Evolutionary conservation across 176 grass and related monocot genomes (phyloP).

Genomic region (Cymbopogon citratus): DNA sequence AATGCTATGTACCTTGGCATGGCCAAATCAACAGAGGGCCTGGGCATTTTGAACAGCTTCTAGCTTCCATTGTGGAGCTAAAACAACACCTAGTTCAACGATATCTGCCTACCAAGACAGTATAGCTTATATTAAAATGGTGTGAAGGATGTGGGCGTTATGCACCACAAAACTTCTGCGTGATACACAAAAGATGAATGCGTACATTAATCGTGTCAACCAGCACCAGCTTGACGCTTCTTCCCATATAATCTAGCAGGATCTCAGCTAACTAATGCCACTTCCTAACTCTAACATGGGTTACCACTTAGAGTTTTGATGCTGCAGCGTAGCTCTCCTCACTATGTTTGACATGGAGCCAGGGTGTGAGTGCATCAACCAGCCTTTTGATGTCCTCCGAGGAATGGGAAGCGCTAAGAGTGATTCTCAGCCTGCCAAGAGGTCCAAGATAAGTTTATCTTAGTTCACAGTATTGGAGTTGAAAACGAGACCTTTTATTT

Average conservation of each 20-base stretch:
- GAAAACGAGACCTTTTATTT: background rate
- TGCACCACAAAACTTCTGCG: background rate
- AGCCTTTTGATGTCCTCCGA: conserved; percentile 66
- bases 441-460: background rate
- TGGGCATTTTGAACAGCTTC: background rate
- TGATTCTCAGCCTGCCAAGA: conserved; percentile 67
- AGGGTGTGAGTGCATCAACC: conserved; percentile 28
- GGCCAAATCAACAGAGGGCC: background rate
- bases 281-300: background rate
- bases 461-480: background rate
- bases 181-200: background rate
- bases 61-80: background rate
- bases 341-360: conserved; percentile 38
- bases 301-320: conserved; percentile 44
- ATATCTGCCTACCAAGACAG: background rate
- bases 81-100: background rate
- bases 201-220: background rate
- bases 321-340: background rate
- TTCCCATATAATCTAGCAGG: background rate
- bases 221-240: background rate
- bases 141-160: background rate
- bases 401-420: conserved; percentile 74
- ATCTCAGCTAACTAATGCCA: background rate
- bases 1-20: background rate
- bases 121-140: background rate